phyloP scores from a whole-genome alignment of 2,329 filamentous ascomycete genomes.

The Exserohilum turcica region DNA sequence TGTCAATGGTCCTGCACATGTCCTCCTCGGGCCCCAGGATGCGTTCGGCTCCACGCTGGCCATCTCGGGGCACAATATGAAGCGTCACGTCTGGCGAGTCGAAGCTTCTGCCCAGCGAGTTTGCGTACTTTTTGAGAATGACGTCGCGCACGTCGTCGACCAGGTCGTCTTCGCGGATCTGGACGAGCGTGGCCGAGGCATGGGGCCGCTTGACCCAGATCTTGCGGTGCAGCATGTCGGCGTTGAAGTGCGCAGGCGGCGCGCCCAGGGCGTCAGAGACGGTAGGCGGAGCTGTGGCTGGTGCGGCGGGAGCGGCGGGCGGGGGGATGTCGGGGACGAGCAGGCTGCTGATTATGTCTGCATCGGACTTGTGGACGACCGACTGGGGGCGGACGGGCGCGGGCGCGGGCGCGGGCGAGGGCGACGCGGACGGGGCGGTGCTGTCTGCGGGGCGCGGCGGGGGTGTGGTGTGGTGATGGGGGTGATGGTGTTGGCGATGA shows the following conservation, averaged over 20 bases:
- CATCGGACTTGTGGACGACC: slow-evolving; percentile 48
- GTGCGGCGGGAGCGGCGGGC: slow-evolving; percentile 2
- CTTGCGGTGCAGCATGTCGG: slow-evolving; percentile 66
- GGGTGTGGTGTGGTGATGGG: slow-evolving; percentile 15
- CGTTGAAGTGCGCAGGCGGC: slow-evolving; percentile 35
- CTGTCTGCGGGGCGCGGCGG: neutral
- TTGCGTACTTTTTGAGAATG: slow-evolving; percentile 90
- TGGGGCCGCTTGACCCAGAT: slow-evolving; percentile 92
- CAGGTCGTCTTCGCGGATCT: slow-evolving; percentile 83
- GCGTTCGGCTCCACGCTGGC: slow-evolving; percentile 62
- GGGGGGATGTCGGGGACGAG: slow-evolving; percentile 51
- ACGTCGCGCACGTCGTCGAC: slow-evolving; percentile 94
- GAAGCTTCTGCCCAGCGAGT: slow-evolving; percentile 85
- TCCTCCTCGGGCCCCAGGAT: slow-evolving; percentile 83
- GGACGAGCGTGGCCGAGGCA: slow-evolving; percentile 84
- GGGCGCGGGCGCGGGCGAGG: slow-evolving; percentile 53
- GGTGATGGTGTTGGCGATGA: slow-evolving; percentile 2
- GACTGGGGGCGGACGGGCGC: slow-evolving; percentile 50
- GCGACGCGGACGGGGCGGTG: slow-evolving; percentile 27
- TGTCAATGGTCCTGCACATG: slow-evolving; percentile 76
- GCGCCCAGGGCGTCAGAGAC: slow-evolving; percentile 50
- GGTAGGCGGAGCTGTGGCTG: slow-evolving; percentile 32
- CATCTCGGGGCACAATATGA: slow-evolving; percentile 74
- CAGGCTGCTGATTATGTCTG: slow-evolving; percentile 57
- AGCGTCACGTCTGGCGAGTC: slow-evolving; percentile 89